Evolutionary conservation across 2,329 filamentous ascomycete genomes (phyloP).

Genomic region (Zasmidium citrigriseum): DNA sequence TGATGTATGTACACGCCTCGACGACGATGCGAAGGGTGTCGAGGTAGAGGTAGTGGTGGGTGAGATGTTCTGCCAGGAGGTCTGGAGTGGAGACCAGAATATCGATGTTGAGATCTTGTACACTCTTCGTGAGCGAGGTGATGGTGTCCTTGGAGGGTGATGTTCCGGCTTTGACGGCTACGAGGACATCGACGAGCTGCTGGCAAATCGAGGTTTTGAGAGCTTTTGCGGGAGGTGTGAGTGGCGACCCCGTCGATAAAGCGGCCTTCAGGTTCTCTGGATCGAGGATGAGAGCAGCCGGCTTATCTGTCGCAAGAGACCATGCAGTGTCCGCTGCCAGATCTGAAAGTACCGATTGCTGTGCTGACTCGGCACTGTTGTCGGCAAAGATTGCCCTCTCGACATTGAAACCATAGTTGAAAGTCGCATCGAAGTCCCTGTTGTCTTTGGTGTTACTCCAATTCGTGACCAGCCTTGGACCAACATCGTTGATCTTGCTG

Average conservation of each 20-base stretch:
- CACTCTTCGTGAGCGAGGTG: conserved; percentile 14
- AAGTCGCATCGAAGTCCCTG: conserved; percentile 37
- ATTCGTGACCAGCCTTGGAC: conserved; percentile 28
- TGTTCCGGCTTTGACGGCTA: conserved; percentile 10
- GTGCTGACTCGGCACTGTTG: conserved; percentile 12
- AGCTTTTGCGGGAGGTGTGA: not conserved
- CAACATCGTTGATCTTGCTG: conserved; percentile 22
- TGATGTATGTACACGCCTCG: conserved; percentile 20
- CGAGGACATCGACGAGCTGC: conserved; percentile 17
- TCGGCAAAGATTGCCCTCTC: conserved; percentile 28
- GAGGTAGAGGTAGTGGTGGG: conserved; percentile 27
- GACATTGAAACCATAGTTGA: conserved; percentile 35
- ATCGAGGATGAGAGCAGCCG: conserved; percentile 20
- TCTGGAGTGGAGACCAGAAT: conserved; percentile 11
- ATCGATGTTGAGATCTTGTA: conserved; percentile 17
- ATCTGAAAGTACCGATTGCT: conserved; percentile 23
- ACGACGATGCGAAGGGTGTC: conserved; percentile 28
- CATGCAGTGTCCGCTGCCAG: conserved; percentile 31
- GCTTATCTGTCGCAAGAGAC: conserved; percentile 23
- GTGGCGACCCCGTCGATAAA: not conserved
- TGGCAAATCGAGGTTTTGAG: not conserved
- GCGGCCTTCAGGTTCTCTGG: conserved; percentile 7
- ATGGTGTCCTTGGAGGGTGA: conserved; percentile 12
- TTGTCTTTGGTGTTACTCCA: conserved; percentile 35
- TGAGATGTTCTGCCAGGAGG: conserved; percentile 19